A percentile compares a stretch with the other conserved stretches of the same genome.
phyloP scores from a whole-genome alignment of 169 alveolate genomes.

The Plasmodium coatneyi region DNA sequence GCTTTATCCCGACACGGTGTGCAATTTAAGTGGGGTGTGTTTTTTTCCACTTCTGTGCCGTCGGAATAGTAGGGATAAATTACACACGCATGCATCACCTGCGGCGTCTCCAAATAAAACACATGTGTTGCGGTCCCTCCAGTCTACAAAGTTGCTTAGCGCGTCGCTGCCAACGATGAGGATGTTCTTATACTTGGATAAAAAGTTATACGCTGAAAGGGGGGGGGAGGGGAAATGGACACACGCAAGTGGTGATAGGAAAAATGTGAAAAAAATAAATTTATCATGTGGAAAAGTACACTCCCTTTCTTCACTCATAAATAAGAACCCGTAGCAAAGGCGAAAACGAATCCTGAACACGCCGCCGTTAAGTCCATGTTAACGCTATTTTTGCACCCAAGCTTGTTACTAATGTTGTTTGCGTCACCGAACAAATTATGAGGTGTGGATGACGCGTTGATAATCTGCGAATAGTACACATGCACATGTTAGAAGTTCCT shows the following conservation, averaged over 20 bases:
- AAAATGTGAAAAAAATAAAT: background rate
- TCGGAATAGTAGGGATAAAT: background rate
- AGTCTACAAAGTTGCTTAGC: slow-evolving; percentile 79
- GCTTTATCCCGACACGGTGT: background rate
- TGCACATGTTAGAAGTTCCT: slow-evolving; percentile 18
- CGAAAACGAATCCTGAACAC: slow-evolving; percentile 81
- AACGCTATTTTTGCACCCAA: slow-evolving; percentile 63
- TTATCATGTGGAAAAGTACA: background rate
- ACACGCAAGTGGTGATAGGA: background rate
- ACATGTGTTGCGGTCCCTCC: slow-evolving; percentile 82
- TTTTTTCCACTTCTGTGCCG: background rate
- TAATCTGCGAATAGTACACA: slow-evolving; percentile 38
- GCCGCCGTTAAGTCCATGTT: slow-evolving; percentile 82
- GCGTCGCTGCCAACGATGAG: slow-evolving; percentile 81
- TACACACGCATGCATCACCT: slow-evolving; percentile 58
- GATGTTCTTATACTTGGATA: slow-evolving; percentile 49
- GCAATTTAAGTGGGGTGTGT: background rate
- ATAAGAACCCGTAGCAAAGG: slow-evolving; percentile 77
- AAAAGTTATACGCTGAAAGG: slow-evolving; percentile 43
- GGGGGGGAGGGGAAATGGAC: background rate
- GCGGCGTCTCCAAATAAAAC: slow-evolving; percentile 82
- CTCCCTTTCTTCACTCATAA: background rate
- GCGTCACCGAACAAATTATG: slow-evolving; percentile 84
- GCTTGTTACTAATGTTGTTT: slow-evolving; percentile 68
- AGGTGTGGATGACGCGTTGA: slow-evolving; percentile 82